phyloP scores from a whole-genome alignment of 805 yeast species.

The Saturnispora kantuleensis region DNA sequence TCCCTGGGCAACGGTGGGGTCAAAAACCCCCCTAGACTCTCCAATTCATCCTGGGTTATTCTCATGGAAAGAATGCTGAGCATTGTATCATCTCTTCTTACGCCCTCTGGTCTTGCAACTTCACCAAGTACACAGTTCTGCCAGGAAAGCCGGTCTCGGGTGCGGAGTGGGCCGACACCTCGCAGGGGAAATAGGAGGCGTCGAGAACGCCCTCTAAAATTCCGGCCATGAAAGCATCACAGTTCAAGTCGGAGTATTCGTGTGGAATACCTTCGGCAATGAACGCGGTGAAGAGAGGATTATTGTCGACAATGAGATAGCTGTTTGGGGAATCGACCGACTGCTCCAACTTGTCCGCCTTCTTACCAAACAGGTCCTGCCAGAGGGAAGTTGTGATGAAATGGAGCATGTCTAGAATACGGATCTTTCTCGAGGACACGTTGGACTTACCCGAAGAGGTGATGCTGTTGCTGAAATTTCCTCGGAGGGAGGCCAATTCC shows the following conservation, averaged over 20 bases:
- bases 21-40: not conserved
- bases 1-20: not conserved
- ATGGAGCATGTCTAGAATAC: constrained; percentile 64
- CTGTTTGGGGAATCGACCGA: constrained; percentile 51
- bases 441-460: constrained; percentile 51
- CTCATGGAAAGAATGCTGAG: too few relatives aligned
- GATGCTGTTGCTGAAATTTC: constrained; percentile 37
- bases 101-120: constrained; percentile 43
- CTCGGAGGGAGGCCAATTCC: constrained; percentile 61
- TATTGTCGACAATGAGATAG: constrained; percentile 70
- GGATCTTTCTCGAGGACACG: constrained; percentile 51
- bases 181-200: constrained; percentile 59
- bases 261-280: constrained; percentile 55
- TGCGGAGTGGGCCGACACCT: constrained; percentile 75
- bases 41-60: too few relatives aligned
- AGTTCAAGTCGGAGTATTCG: constrained; percentile 67
- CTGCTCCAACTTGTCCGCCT: constrained; percentile 40
- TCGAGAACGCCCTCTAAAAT: constrained; percentile 76
- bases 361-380: constrained; percentile 65
- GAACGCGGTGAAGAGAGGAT: constrained; percentile 61
- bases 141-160: constrained; percentile 48
- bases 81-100: too few relatives aligned
- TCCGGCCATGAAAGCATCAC: constrained; percentile 80
- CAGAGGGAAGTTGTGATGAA: constrained; percentile 67
- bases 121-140: constrained; percentile 67